Evolutionary conservation across 176 grass and related monocot genomes (phyloP), one percentile per base, ranked within the genome.

Genomic region (Chrysopogon serrulatus): DNA sequence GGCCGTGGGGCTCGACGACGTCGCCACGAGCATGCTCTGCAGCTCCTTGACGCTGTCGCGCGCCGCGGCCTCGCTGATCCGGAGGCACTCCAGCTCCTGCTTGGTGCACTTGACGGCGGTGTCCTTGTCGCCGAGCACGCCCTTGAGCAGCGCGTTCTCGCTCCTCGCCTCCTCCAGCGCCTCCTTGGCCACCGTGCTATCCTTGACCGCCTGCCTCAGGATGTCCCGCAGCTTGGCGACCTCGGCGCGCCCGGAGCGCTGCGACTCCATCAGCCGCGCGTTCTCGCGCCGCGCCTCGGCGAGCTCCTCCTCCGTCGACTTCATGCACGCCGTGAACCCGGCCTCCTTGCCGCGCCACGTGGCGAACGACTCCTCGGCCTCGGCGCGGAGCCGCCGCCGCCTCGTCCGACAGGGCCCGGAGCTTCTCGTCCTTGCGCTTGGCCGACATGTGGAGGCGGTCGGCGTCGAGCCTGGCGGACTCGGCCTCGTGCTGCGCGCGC

Each of bases 211-310:
- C 24, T 98, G 95, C 87, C 86, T 98, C 66, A 98, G 83, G 81
- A 98, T 95, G 87, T 98, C 90, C 40, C 95, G 85, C 10, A 98
- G 90, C 63, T 95, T 98, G 41, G 90, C 86, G 43, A 94, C 82
- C 88, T 98, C 92, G 31, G 85, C 87, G 13, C 90, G 87, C 9
- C 92, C 82, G 10, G 88, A 83, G 24, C 84, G 90, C 78, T 95
- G 92, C 57, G 88, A 83, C 28, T 90, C 83, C 0, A 89, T n/a
- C 3, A 95, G 64, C 45, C 81, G 72, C 26, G 78, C 60, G 66
- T 86, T 95, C 86, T 98, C 95, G 49, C 76, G 78, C 44, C 64
- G 83, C 36, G 84, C 56, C 24, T 39, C 59, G 12, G 71, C 62
- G 43, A 93, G 88, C 81, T 98, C 88, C 5, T 77, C 90, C 79